Evolutionary conservation across 768 basidiomycete species (phyloP).

Genomic region (Chalciporus chontae): DNA sequence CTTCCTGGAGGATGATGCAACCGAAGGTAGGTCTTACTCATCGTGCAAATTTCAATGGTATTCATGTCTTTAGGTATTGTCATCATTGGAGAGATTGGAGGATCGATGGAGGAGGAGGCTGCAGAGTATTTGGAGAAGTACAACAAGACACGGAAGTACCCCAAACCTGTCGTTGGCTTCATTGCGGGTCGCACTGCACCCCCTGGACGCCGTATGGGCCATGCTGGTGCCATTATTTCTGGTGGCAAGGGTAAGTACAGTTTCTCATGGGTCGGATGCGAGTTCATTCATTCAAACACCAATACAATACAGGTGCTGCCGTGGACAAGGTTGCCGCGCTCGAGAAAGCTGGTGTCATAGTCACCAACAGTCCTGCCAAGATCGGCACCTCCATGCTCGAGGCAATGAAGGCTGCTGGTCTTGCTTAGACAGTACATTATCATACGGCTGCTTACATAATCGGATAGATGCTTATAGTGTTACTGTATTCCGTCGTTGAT

Average conservation of each 20-base stretch:
- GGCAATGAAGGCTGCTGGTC: conserved; percentile 77
- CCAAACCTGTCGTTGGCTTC: conserved; percentile 97
- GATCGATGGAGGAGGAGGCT: conserved; percentile 99
- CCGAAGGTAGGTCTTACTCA: conserved; percentile 60
- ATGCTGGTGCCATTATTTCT: conserved; percentile 96
- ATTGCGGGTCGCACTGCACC: conserved; percentile 98
- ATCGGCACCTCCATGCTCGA: conserved; percentile 89
- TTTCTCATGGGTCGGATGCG: neutral
- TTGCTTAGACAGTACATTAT: conserved; percentile 44
- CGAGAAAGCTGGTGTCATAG: conserved; percentile 87
- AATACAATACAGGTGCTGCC: conserved; percentile 61
- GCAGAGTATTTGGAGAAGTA: conserved; percentile 92
- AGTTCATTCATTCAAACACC: neutral
- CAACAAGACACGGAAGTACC: conserved; percentile 82
- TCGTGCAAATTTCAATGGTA: neutral
- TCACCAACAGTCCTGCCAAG: conserved; percentile 93
- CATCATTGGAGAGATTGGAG: conserved; percentile 98
- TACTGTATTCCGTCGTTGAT: neutral
- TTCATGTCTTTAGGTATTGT: conserved; percentile 69
- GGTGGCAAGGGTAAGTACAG: conserved; percentile 82
- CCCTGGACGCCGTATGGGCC: conserved; percentile 96
- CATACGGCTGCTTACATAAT: conserved; percentile 36
- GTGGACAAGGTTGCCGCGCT: conserved; percentile 91
- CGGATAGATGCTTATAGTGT: conserved; percentile 11
- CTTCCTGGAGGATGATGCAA: conserved; percentile 91